Base-by-base conservation (phyloP, 805 yeast genomes). In the Saccharomyces paradoxus region DNA sequence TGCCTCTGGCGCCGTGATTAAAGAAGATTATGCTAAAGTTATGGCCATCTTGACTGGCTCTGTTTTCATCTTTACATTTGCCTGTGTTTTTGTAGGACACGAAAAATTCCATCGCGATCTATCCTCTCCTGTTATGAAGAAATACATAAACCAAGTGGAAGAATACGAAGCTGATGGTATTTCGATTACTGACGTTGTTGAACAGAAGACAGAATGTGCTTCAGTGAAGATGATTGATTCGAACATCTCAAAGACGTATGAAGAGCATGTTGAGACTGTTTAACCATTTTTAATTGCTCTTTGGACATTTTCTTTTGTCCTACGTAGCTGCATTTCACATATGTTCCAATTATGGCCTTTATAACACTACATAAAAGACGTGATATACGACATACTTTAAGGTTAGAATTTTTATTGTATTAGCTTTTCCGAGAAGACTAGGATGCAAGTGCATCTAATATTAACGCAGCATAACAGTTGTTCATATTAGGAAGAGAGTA, bases 11-110 rank as follows among this genome's bases (percentile, higher is more conserved):
- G 56, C 56, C 2, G 62, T 60, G 1, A 61, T 60, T 10, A 60
- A 53, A 30, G 56, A 66, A 52, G 76, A 86, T 65, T 86, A 86
- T 67, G 86, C 84, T n/a, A 79, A 78, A 61, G 87, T 83, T 50
- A 84, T 84, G 89, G 77, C 83, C 32, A 81, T 83, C 50, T 81
- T 84, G 64, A 81, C 82, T 76, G 87, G 84, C 27, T 80, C 84
- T 54, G 87, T 82, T 48, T 81, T 81, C 64, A 81, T 74, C 9
- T 81, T 74, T 62, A 67, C 81, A 51, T 59, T 82, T 21, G 51
- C 81, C 29, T 69, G 79, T 55, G 67, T 77, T 10, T 63, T 81
- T 52, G 59, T 80, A 14, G 89, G 89, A 3, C 87, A 87, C 4
- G 87, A 83, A 67, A 73, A 71, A 56, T 71, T 71, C 65, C 75